These are phyloP conservation scores for Solanum lycopersicoides DNA, from an alignment of 257 asterid species.

Conservation along the genomic window DNA sequence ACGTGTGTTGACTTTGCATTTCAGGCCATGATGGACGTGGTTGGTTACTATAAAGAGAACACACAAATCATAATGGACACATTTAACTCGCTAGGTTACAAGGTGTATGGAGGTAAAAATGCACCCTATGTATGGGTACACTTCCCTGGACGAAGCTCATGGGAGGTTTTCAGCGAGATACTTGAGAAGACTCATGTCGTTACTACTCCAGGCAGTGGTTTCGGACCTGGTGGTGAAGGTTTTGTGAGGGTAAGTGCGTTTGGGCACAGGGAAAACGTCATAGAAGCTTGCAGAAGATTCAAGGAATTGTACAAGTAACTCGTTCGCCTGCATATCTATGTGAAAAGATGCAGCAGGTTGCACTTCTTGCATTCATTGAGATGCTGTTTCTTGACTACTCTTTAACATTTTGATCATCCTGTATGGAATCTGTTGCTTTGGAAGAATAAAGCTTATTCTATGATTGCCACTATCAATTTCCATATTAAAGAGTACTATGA, in stretches of 20 bases:
- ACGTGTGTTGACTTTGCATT: background rate
- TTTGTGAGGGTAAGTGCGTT: constrained; percentile 88
- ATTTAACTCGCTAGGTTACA: constrained; percentile 73
- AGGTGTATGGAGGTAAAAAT: constrained; percentile 93
- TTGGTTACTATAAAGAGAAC: constrained; percentile 91
- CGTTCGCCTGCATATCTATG: background rate
- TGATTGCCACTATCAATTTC: background rate
- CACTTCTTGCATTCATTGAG: background rate
- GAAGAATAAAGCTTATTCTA: background rate
- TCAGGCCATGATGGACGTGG: constrained; percentile 92
- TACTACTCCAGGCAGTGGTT: constrained; percentile 95
- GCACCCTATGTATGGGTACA: constrained; percentile 97
- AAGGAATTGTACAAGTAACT: constrained; percentile 63
- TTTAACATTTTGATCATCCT: background rate
- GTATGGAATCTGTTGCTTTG: background rate
- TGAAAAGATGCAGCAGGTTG: background rate
- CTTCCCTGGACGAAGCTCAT: constrained; percentile 85
- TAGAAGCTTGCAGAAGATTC: constrained; percentile 96
- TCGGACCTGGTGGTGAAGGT: constrained; percentile 97
- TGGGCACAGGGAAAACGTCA: constrained; percentile 78
- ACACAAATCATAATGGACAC: constrained; percentile 75
- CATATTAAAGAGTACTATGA: background rate
- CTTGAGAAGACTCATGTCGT: constrained; percentile 95
- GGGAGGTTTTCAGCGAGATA: constrained; percentile 92
- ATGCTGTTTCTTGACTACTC: background rate